Base-by-base conservation (phyloP, 2,329 filamentous ascomycete species). In the Arachnopeziza araneosa region DNA sequence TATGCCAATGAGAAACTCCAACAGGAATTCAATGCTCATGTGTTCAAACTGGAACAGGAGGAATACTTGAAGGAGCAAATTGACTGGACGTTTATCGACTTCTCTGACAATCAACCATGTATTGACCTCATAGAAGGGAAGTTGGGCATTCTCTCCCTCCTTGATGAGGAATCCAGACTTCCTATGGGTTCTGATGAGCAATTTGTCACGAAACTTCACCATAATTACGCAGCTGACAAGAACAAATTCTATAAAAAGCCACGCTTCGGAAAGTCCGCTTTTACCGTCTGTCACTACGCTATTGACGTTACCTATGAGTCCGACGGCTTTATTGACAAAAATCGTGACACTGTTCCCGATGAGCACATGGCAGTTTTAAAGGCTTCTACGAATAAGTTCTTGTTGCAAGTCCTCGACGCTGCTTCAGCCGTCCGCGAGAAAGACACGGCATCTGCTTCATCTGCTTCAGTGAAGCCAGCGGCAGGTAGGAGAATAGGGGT, bases 1-100 rank as follows among this genome's bases (percentile, higher is more conserved):
- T 99, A 99, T 72, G 95, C 95, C 76, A 99, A 99, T 76, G 95
- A 99, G 77, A 99, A 99, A 77, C 80, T 99, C 58, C 95, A 99
- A 74, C 95, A 99, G 75, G 93, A 98, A 74, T 99, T 99, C 81
- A 99, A 99, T 77, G 91, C 96, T 74, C 95, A 99, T 72, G 95
- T 99, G 44, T 99, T 99, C 84, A 97, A 98, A 76, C 84, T 99
- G 23, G 95, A 99, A 75, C 95, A 99, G 74, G 95, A 99, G 74
- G 95, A 99, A 75, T 99, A 99, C 73, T 83, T 97, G 50, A 86
- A 88, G 58, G 95, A 99, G 77, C 82, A 98, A 77, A 99, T 99
- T 66, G 93, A 98, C 77, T 99, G 95, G 95, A 97, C 90, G 10
- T 99, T 99, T 73, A 99, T 99, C 73, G 95, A 99, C 73, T 99